phyloP scores from a whole-genome alignment of 176 grass and related monocot species.

The Themeda triandra region DNA sequence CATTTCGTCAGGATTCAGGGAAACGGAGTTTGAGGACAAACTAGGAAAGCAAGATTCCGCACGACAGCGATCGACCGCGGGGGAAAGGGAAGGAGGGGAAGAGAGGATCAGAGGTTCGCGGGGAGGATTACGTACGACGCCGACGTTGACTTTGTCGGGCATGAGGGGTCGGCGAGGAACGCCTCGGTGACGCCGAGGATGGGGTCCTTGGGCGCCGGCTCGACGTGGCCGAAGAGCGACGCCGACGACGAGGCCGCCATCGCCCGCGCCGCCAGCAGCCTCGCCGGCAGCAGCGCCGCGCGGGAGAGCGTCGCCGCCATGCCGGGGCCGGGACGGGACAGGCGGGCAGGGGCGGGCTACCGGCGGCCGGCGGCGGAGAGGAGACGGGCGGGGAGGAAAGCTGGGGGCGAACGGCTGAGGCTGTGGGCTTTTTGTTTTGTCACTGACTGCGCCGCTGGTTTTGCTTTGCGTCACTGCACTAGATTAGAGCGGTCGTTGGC shows the following conservation, averaged over 20 bases:
- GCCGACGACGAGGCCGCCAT: constrained; percentile 78
- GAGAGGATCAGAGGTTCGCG: not conserved
- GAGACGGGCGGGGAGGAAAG: not conserved
- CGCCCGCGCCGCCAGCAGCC: constrained; percentile 33
- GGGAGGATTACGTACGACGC: constrained; percentile 49
- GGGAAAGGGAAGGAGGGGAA: not conserved
- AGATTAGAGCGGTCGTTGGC: too few species aligned
- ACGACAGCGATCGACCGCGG: not conserved
- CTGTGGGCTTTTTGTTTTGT: not conserved
- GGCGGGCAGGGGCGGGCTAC: not conserved
- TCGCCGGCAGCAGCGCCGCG: not conserved
- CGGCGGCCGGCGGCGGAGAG: not conserved
- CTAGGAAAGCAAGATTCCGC: constrained; percentile 18
- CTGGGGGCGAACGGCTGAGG: not conserved
- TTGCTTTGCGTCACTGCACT: not conserved
- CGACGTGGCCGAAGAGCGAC: constrained; percentile 81
- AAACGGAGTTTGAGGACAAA: not conserved
- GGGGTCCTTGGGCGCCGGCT: constrained; percentile 91
- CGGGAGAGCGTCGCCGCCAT: constrained; percentile 54
- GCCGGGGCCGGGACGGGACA: not conserved
- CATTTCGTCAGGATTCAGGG: not conserved
- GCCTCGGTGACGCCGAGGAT: constrained; percentile 98
- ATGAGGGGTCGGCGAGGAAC: constrained; percentile 84
- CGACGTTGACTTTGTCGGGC: constrained; percentile 83
- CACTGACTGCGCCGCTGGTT: not conserved